Base-by-base conservation (phyloP, 106 monocot genomes). In the Xerophyta viscosa region DNA sequence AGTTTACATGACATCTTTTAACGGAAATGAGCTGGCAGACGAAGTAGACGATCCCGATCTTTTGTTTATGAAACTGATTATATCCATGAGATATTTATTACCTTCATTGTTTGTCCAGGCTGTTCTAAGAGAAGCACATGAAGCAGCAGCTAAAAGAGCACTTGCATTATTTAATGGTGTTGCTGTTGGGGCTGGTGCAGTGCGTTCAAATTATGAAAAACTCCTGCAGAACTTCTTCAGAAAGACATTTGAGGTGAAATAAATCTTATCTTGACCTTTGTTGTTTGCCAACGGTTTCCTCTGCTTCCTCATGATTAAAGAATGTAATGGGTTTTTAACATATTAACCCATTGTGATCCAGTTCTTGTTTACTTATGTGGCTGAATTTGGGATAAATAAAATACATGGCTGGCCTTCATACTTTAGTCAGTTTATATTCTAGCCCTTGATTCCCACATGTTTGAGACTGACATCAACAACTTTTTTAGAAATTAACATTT, bases 151-250 rank as follows among this genome's bases (percentile, higher is more conserved):
- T 31, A 77, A 78, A 31, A 84, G 81, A 54, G 65, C 93, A 48
- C 63, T 94, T 63, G 63, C 69, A 53, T 48, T 70, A 53, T 94
- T 81, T 62, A 84, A 72, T 71, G 58, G 65, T 58, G 29, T 22
- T 67, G 93, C 93, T 70, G 93, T 94, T 15, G 93, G 93, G 28
- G 39, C 64, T 66, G 93, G 93, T 27, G 72, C 73, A 45, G 56
- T 55, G 46, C 79, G 88, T 41, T 54, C 70, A 20, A 81, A 78
- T 66, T 94, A 81, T 71, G 93, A 94, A 67, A 94, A 78, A 31
- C 71, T 66, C 31, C 74, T 94, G 55, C 62, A 73, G 31, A 81
- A 52, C 64, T 94, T 88, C 63, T 78, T 84, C 36, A 84, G 56
- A 27, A 84, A 94, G 52, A 46, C 83, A 58, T 88, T 88, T 78